Base-by-base conservation (phyloP, 257 asterid genomes). In the Parsonsia alboflavescens region DNA sequence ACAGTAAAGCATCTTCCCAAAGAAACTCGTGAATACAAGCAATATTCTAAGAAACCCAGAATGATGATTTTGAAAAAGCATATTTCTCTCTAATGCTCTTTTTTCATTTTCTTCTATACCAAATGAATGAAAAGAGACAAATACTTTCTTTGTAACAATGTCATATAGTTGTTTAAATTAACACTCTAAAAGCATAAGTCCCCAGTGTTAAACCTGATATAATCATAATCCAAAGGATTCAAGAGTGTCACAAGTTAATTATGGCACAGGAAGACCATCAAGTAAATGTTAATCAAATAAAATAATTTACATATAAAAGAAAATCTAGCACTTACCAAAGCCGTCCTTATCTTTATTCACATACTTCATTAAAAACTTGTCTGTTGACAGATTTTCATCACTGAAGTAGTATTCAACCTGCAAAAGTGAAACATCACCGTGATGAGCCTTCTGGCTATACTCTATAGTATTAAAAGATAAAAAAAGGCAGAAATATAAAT, bases 321-420 rank as follows among this genome's bases (percentile, higher is more conserved):
- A 53, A 70, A 33, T 76, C 41, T 45, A 71, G 30, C 48, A 78
- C 93, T 86, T 78, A 94, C 99, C 98, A 81, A 62, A 94, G 62
- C 98, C 98, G 66, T 88, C 93, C 10, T 58, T 78, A 79, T 90
- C 87, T 73, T 79, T 86, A 33, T 82, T 76, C 70, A 89, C 85
- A 78, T 84, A 85, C 52, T 87, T 89, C 89, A 94, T 57, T 82
- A 94, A 61, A 84, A 87, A 90, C 84, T 92, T 89, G 88, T 94
- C 99, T 12, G 86, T 82, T 15, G 90, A 87, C 84, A 94, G 77
- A 64, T 94, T 92, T 83, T 90, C 99, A 72, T 94, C 99, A 73
- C 99, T 86, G 84, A 94, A 90, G 88, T 94, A 94, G 82, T 90
- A 94, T 82, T 94, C 99, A 68, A 85, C 98, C 99, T 94, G 89